Evolutionary conservation across 1,284 basidiomycete species (phyloP).

Genomic region (Trichosporon sp.): DNA sequence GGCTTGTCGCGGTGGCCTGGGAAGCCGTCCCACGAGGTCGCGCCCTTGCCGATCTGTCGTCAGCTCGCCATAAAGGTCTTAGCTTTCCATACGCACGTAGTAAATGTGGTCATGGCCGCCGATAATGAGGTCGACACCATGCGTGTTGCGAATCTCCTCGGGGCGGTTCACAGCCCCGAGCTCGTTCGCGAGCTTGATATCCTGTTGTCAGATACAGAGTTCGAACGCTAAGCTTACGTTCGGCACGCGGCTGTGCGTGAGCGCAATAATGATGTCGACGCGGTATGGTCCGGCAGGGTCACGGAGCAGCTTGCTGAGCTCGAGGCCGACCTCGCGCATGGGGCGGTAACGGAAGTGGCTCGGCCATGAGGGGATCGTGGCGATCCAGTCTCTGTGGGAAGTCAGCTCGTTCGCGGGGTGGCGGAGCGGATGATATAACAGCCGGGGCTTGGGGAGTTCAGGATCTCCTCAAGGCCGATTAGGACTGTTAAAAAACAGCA

Average conservation of each 20-base stretch:
- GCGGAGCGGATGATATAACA: too few relatives aligned
- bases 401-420: not conserved
- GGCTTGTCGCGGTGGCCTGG: conserved; percentile 56
- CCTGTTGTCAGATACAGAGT: conserved; percentile 50
- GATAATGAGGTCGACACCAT: conserved; percentile 78
- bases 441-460: too few relatives aligned
- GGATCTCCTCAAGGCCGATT: too few relatives aligned
- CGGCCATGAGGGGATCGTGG: conserved; percentile 77
- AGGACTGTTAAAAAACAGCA: too few relatives aligned
- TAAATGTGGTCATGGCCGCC: conserved; percentile 79
- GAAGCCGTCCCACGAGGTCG: conserved; percentile 65
- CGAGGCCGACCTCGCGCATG: conserved; percentile 60
- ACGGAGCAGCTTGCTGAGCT: conserved; percentile 64
- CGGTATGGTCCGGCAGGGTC: conserved; percentile 62
- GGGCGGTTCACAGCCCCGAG: conserved; percentile 57
- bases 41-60: conserved; percentile 67
- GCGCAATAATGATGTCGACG: conserved; percentile 72
- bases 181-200: conserved; percentile 62
- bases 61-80: too few relatives aligned
- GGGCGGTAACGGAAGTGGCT: conserved; percentile 62
- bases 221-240: conserved; percentile 52
- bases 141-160: conserved; percentile 50
- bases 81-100: conserved; percentile 21
- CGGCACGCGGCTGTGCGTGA: conserved; percentile 71
- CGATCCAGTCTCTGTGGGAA: conserved; percentile 70